These are phyloP conservation scores for Euphrasia confusa DNA, from an alignment of 257 asterid species.

Conservation along the genomic window DNA sequence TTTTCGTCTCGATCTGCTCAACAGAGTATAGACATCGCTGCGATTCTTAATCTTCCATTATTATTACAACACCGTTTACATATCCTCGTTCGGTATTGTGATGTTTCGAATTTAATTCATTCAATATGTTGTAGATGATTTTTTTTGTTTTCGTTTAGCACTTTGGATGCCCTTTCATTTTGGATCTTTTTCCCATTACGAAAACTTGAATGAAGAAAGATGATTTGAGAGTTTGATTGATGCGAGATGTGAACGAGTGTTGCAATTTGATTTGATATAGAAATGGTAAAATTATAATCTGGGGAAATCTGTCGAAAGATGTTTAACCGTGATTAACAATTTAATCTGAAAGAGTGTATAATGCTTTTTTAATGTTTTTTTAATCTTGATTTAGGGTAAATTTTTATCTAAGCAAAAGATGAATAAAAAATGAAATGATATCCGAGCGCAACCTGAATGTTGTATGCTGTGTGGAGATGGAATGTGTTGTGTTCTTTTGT, in stretches of 20 bases:
- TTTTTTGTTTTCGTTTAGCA: neutral
- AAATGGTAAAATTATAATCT: too few relatives aligned
- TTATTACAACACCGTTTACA: neutral
- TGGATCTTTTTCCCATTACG: neutral
- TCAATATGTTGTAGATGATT: neutral
- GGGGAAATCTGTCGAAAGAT: too few relatives aligned
- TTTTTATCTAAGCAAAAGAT: neutral
- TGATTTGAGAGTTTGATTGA: too few relatives aligned
- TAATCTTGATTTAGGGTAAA: neutral
- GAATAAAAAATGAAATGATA: neutral
- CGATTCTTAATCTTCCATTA: neutral
- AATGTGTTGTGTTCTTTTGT: neutral
- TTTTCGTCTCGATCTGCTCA: conserved; percentile 20
- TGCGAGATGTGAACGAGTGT: too few relatives aligned
- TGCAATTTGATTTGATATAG: too few relatives aligned
- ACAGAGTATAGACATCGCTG: too few relatives aligned
- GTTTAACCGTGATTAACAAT: too few relatives aligned
- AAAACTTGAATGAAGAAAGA: too few relatives aligned
- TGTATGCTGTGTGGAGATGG: neutral
- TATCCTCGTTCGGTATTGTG: conserved; percentile 5
- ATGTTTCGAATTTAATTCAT: conserved; percentile 5
- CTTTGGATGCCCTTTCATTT: neutral
- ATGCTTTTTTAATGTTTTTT: too few relatives aligned
- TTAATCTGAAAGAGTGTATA: too few relatives aligned
- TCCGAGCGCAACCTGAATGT: neutral